Conservation (phyloP, 345 rosid species). For the Rhodamnia argentea region DNA sequence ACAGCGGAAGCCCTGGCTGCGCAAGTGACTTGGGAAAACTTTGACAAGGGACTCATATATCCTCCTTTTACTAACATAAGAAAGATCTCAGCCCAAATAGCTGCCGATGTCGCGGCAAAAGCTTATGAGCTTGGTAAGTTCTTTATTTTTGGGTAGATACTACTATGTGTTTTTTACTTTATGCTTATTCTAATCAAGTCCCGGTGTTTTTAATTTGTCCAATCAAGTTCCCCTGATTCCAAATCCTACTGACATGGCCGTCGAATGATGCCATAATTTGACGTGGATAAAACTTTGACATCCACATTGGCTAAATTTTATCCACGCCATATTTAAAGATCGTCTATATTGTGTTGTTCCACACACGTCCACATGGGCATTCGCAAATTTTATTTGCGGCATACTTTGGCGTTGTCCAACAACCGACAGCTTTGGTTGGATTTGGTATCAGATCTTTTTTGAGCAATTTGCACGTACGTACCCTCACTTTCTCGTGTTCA, state of each 20-base stretch:
- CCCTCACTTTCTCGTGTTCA: neutral
- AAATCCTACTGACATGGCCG: neutral
- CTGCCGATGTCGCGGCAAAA: slow-evolving; percentile 89
- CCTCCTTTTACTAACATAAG: slow-evolving; percentile 85
- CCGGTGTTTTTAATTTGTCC: neutral
- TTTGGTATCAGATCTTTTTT: neutral
- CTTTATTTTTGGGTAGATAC: neutral
- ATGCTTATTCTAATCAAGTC: neutral
- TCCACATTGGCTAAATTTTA: neutral
- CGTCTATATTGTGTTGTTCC: neutral
- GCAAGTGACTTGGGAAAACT: slow-evolving; percentile 61
- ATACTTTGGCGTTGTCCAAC: neutral
- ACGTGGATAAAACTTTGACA: neutral
- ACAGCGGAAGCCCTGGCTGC: slow-evolving; percentile 88
- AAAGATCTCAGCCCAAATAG: slow-evolving; percentile 89
- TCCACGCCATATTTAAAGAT: neutral
- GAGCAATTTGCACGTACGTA: neutral
- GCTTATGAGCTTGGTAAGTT: slow-evolving; percentile 86
- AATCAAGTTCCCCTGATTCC: neutral
- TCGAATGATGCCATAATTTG: neutral
- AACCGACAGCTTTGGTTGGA: neutral
- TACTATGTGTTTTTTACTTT: neutral
- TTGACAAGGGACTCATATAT: slow-evolving; percentile 68
- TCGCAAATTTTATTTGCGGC: neutral
- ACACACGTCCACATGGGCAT: neutral